Percentiles rank a stretch among this genome's conserved stretches.
phyloP scores from a whole-genome alignment of 305 asterid species.

The Rubia balearica region DNA sequence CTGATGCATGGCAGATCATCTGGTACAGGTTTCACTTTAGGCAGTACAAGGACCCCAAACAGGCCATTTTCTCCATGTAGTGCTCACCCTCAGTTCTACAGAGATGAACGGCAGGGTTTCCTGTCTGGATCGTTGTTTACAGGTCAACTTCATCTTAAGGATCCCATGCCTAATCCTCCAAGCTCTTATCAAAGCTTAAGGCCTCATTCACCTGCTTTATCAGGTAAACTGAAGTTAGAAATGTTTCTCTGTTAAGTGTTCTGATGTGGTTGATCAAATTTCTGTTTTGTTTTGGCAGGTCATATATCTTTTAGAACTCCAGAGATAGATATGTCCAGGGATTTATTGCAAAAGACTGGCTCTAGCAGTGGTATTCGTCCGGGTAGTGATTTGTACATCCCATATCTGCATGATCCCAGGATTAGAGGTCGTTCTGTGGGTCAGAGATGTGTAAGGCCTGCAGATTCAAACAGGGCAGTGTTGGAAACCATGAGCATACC shows the following conservation, averaged over 20 bases:
- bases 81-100: constrained; percentile 31
- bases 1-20: constrained; percentile 54
- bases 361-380: constrained; percentile 8
- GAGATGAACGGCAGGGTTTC: constrained; percentile 28
- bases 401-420: constrained; percentile 15
- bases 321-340: constrained; percentile 19
- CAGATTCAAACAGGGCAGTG: constrained; percentile 15
- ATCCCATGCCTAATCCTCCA: constrained; percentile 19
- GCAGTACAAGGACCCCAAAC: constrained; percentile 28
- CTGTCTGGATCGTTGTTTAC: constrained; percentile 23
- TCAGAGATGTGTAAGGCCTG: neutral
- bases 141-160: constrained; percentile 24
- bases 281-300: constrained; percentile 16
- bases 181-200: constrained; percentile 28
- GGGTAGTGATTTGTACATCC: neutral
- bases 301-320: constrained; percentile 22
- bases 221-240: constrained; percentile 13
- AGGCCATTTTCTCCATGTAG: constrained; percentile 40
- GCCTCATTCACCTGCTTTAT: constrained; percentile 21
- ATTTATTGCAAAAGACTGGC: neutral
- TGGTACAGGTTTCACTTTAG: constrained; percentile 30
- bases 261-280: neutral
- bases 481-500: constrained; percentile 20
- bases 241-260: neutral
- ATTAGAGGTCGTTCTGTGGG: neutral